These are phyloP conservation scores for Umbelopsis vinacea DNA, from an alignment of 192 early-diverging fungal genomes.

Conservation along the genomic window DNA sequence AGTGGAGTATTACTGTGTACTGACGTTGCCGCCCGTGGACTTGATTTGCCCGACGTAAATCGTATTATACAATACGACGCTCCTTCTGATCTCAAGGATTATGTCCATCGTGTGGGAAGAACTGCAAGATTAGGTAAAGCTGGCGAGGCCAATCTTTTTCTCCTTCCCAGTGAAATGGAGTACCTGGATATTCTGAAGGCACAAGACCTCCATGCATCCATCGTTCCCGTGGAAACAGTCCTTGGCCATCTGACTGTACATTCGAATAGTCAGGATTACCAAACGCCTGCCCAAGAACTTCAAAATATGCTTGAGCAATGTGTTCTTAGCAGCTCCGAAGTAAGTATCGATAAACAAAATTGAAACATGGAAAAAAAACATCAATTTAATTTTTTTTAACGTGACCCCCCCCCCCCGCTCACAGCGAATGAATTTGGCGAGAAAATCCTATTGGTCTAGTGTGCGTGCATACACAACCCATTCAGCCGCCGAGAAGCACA, in stretches of 20 bases:
- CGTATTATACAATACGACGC: conserved; percentile 96
- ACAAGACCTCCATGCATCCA: conserved; percentile 60
- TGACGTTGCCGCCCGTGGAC: conserved; percentile 96
- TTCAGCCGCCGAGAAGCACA: conserved; percentile 75
- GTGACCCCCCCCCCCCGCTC: too few relatives aligned
- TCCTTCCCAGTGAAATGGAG: conserved; percentile 88
- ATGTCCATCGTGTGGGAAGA: conserved; percentile 96
- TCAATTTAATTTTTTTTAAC: conserved; percentile 8
- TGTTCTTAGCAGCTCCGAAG: conserved; percentile 62
- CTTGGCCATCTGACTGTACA: conserved; percentile 60
- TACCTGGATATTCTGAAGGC: conserved; percentile 70
- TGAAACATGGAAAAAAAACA: not conserved
- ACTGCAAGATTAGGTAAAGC: conserved; percentile 93
- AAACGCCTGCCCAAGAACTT: conserved; percentile 52
- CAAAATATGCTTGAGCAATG: conserved; percentile 73
- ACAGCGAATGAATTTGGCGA: conserved; percentile 65
- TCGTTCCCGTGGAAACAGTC: conserved; percentile 60
- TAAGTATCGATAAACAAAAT: conserved; percentile 38
- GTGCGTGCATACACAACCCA: conserved; percentile 96
- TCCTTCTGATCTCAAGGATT: conserved; percentile 91
- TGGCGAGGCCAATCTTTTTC: conserved; percentile 85
- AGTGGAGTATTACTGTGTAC: conserved; percentile 91
- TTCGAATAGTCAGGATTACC: conserved; percentile 56
- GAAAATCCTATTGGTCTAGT: conserved; percentile 85
- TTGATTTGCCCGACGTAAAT: conserved; percentile 94